Base-by-base conservation (phyloP, 2,329 filamentous ascomycete genomes). In the Claviceps sp. region DNA sequence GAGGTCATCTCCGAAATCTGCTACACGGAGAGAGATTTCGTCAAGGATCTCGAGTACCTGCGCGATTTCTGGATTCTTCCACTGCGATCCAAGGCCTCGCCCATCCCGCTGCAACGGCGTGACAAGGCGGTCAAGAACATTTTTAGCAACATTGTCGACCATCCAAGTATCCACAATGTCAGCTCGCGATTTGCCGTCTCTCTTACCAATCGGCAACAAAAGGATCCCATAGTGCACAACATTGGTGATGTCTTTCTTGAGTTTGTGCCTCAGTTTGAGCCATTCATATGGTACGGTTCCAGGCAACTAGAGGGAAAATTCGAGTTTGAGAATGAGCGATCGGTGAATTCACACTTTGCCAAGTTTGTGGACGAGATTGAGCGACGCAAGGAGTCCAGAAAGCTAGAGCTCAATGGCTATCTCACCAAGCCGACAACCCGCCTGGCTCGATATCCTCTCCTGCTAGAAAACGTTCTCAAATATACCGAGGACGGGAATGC, bases 61-160 rank as follows among this genome's bases (percentile, higher is more conserved):
- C 82, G 93, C 55, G 93, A 98, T 71, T 98, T 97, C 74, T 98
- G 93, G 93, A 95, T 98, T 71, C 79, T 93, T 59, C 93, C 93
- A 9, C 71, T 98, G 52, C 82, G 89, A 48, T 86, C 85, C 29
- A 83, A 85, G 55, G 77, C 78, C 16, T 96, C 91, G 4, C 91
- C 90, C 0, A 94, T 98, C 56, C 91, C 93, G 5, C 82, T 93
- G 57, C 82, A 88, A 54, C 82, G 88, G 53, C 82, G 89, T 55
- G 91, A 96, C 58, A 87, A 86, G 62, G 94, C 95, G 56, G 91
- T 98, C 53, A 83, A 87, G 59, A 94, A 85, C 1, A 95, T 98
- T 42, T 98, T 98, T 68, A 89, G 86, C 60, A 97, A 98, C 65
- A 91, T 93, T 59, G 82, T 95, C 64, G 93, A 98, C 60, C 72